Base-by-base conservation (phyloP, 306 rosid species). In the Prunus dulcis region DNA sequence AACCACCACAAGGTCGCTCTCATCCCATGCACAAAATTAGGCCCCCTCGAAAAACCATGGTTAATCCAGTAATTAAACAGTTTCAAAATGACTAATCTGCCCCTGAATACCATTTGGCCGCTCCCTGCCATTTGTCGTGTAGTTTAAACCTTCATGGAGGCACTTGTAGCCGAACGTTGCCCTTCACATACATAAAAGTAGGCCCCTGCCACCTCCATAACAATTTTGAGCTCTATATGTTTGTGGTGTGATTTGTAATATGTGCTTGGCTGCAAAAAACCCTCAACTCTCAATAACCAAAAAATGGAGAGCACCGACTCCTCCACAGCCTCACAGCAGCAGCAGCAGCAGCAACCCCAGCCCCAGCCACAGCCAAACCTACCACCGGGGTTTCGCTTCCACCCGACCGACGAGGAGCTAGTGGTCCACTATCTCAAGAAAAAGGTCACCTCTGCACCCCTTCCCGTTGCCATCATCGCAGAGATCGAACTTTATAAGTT, bases 341-440 rank as follows among this genome's bases (percentile, higher is more conserved):
- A 17, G 22, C 47, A 64, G 22, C 47, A 64, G n/a, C 66, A 11
- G 47, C 67, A 13, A 19, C 68, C 43, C 3, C 81, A 17, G 3
- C 65, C 68, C 18, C 58, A 62, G 3, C 78, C 57, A 12, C 93
- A 82, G 71, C 98, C 97, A 19, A 88, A 89, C 65, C 91, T 95
- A 2, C 96, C 97, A 3, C 97, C 97, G 0, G 98, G 98, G 4
- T 95, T 95, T 52, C 93, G 97, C 13, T 95, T 95, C 85, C 98
- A 95, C 78, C 98, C 98, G 9, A 95, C 98, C 14, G 98, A 95
- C 34, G 98, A 95, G 49, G 98, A 95, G 83, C 93, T 95, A 0
- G 97, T 95, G 22, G 91, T 95, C 82, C 97, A 95, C 80, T 95
- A 95, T 78, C 97, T 92, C 53, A 95, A 95, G 96, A 92, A 90